Conservation (phyloP, 2,329 filamentous ascomycete species). For the Lasiodiplodia citricola region DNA sequence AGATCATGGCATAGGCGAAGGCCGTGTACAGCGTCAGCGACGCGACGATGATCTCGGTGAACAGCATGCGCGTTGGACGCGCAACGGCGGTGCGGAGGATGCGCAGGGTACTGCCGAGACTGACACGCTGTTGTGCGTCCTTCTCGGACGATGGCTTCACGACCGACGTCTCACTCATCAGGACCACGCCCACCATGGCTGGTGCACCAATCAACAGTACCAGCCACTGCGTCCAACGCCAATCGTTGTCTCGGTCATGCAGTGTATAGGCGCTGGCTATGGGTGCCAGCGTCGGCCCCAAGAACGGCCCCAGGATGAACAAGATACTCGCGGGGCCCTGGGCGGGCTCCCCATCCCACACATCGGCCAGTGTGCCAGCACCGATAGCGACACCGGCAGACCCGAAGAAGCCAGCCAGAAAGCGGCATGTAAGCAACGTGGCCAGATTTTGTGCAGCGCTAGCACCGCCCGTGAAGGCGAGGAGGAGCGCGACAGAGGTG, state of each 20-base stretch:
- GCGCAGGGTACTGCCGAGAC: too few relatives aligned
- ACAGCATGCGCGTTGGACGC: conserved; percentile 58
- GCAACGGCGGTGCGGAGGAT: conserved; percentile 47
- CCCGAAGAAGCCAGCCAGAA: background rate
- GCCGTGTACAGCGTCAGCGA: conserved; percentile 43
- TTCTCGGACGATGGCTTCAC: conserved; percentile 28
- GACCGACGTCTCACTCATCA: conserved; percentile 61
- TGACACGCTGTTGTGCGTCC: too few relatives aligned
- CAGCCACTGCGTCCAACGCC: conserved; percentile 52
- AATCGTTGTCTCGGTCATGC: conserved; percentile 45
- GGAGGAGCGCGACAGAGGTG: too few relatives aligned
- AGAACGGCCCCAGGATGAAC: conserved; percentile 68
- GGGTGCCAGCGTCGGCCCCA: conserved; percentile 69
- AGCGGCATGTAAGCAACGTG: background rate
- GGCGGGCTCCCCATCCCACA: background rate
- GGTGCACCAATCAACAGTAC: conserved; percentile 48
- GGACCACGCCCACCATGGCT: conserved; percentile 45
- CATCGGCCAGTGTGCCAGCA: background rate
- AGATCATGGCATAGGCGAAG: conserved; percentile 43
- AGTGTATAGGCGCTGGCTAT: conserved; percentile 69
- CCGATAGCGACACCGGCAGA: background rate
- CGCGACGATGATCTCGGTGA: conserved; percentile 42
- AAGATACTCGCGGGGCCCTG: background rate
- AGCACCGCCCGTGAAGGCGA: too few relatives aligned
- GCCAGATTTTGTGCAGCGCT: too few relatives aligned